These are phyloP conservation scores for Paracoccidioides lutzii DNA, from an alignment of 2,329 filamentous ascomycete species.

Conservation along the genomic window DNA sequence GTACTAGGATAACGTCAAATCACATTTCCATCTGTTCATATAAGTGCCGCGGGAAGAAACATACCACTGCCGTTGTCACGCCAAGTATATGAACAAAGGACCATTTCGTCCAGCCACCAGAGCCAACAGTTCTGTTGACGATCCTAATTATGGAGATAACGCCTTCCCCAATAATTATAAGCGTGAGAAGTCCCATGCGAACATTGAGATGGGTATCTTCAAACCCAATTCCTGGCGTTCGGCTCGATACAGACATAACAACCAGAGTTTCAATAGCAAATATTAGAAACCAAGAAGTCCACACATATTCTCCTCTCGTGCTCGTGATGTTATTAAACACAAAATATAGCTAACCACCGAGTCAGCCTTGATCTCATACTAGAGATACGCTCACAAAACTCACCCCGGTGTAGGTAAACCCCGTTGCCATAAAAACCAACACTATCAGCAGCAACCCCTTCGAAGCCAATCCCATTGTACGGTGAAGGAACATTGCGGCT, in stretches of 20 bases:
- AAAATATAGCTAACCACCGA: conserved; percentile 21
- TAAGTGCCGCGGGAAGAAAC: conserved; percentile 6
- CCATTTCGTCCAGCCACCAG: conserved; percentile 28
- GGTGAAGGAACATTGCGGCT: conserved; percentile 18
- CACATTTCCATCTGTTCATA: background rate
- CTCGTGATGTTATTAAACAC: conserved; percentile 17
- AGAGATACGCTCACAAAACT: conserved; percentile 2
- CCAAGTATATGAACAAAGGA: conserved; percentile 28
- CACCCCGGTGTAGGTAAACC: conserved; percentile 20
- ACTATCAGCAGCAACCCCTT: conserved; percentile 21
- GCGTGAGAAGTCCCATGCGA: conserved; percentile 49
- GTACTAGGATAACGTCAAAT: conserved; percentile 19
- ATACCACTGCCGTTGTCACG: conserved; percentile 27
- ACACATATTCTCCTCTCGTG: conserved; percentile 21
- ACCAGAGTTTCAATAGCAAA: conserved; percentile 41
- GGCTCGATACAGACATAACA: conserved; percentile 42
- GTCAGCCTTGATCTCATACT: background rate
- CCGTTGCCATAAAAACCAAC: conserved; percentile 17
- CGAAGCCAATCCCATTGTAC: conserved; percentile 16
- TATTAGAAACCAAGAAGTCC: conserved; percentile 44
- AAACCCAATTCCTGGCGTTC: conserved; percentile 46
- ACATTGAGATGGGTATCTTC: conserved; percentile 51
- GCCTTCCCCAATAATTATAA: conserved; percentile 55
- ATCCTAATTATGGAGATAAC: conserved; percentile 47
- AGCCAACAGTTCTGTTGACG: conserved; percentile 39